These are phyloP conservation scores for Parmelia sp. DNA, from an alignment of 495 filamentous ascomycete genomes.

Conservation along the genomic window DNA sequence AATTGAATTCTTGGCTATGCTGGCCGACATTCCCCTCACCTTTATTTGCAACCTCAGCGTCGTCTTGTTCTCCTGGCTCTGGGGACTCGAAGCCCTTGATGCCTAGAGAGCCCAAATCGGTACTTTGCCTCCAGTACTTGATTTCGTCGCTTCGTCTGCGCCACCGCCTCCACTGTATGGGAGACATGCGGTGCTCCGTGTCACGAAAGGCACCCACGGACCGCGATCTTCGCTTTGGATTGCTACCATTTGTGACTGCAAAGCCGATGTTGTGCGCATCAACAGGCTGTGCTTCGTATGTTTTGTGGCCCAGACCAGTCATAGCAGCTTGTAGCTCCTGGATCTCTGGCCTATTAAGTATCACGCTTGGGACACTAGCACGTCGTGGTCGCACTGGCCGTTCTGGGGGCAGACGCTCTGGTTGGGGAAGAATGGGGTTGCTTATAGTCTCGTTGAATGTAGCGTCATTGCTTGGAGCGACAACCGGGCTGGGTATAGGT, in stretches of 20 bases:
- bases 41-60: conserved; percentile 30
- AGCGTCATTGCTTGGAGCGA: neutral
- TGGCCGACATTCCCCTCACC: conserved; percentile 31
- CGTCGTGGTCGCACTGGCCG: conserved; percentile 21
- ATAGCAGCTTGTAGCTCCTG: conserved; percentile 20
- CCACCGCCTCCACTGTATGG: conserved; percentile 35
- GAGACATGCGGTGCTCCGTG: conserved; percentile 33
- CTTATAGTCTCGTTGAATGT: neutral
- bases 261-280: conserved; percentile 26
- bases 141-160: conserved; percentile 33
- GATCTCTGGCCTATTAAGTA: conserved; percentile 22
- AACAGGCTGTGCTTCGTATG: conserved; percentile 10
- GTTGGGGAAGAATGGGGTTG: conserved; percentile 7
- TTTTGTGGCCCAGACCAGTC: conserved; percentile 21
- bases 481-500: conserved; percentile 3
- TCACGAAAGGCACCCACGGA: conserved; percentile 30
- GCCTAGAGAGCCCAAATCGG: conserved; percentile 17
- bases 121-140: conserved; percentile 30
- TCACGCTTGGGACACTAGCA: conserved; percentile 26
- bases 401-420: conserved; percentile 16
- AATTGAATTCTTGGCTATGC: conserved; percentile 36
- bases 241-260: conserved; percentile 28
- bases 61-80: conserved; percentile 19
- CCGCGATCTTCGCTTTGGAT: conserved; percentile 33
- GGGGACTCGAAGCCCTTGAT: conserved; percentile 12